phyloP scores from a whole-genome alignment of 176 grass and related monocot species.

The Paspalum vaginatum region DNA sequence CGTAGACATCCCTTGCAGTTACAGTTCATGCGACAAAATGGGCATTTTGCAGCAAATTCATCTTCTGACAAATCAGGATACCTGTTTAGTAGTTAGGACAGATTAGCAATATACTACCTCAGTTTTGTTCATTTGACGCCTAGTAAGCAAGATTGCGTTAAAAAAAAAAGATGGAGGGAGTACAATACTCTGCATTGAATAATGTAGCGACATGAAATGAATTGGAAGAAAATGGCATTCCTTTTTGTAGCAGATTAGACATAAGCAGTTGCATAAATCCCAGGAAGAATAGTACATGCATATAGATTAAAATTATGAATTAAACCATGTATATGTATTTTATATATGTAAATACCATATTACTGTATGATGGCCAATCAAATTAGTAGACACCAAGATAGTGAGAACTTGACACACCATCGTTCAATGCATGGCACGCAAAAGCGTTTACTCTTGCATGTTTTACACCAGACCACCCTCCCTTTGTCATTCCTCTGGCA shows the following conservation, averaged over 20 bases:
- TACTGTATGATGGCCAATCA: neutral
- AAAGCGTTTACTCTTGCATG: slow-evolving; percentile 61
- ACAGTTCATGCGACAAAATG: slow-evolving; percentile 63
- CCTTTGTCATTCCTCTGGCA: slow-evolving; percentile 71
- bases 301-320: neutral
- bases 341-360: neutral
- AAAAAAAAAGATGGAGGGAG: no score
- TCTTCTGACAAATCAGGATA: slow-evolving; percentile 60
- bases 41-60: slow-evolving; percentile 55
- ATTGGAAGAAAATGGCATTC: neutral
- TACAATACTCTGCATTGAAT: neutral
- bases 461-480: slow-evolving; percentile 58
- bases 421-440: slow-evolving; percentile 56
- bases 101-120: neutral
- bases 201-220: neutral
- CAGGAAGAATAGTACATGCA: neutral
- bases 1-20: slow-evolving; percentile 72
- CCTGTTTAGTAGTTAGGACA: slow-evolving; percentile 38
- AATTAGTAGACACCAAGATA: neutral
- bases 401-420: slow-evolving; percentile 42
- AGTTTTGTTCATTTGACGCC: no score
- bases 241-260: neutral
- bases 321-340: neutral
- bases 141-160: no score
- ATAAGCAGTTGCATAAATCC: neutral